Evolutionary conservation across 345 rosid genomes (phyloP).

Genomic region (Angophora floribunda): DNA sequence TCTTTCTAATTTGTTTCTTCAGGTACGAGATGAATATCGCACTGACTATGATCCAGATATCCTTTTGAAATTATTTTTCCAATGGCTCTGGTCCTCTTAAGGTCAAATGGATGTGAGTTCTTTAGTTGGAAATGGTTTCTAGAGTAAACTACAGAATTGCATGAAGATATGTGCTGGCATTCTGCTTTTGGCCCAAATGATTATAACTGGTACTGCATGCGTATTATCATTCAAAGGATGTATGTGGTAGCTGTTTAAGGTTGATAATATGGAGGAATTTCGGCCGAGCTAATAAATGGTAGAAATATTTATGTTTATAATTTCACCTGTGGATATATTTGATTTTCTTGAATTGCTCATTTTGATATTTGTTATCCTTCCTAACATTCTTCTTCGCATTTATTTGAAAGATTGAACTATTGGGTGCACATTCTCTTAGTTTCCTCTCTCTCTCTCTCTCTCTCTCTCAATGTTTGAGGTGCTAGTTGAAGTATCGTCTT

Average conservation of each 20-base stretch:
- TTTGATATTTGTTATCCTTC: not conserved
- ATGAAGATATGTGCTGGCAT: not conserved
- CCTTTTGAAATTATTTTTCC: constrained; percentile 31
- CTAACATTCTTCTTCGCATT: not conserved
- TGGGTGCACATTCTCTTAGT: not conserved
- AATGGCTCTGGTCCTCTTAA: not conserved
- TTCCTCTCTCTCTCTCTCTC: not conserved
- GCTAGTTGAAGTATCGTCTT: not conserved
- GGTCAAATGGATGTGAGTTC: not conserved
- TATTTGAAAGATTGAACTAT: not conserved
- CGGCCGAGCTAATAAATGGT: not conserved
- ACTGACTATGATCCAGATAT: constrained; percentile 99
- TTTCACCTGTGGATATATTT: not conserved
- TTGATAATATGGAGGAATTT: not conserved
- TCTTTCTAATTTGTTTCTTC: constrained; percentile 5
- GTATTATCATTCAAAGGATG: not conserved
- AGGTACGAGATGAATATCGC: constrained; percentile 99
- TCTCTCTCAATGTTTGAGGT: not conserved
- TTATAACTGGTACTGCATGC: not conserved
- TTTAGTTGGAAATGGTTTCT: not conserved
- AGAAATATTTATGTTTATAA: not conserved
- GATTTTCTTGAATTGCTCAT: not conserved
- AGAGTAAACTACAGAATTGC: not conserved
- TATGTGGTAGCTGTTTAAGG: not conserved
- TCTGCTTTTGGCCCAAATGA: not conserved